Evolutionary conservation across 2,329 filamentous ascomycete species (phyloP).

Genomic region (Ceratocystis colombiana): DNA sequence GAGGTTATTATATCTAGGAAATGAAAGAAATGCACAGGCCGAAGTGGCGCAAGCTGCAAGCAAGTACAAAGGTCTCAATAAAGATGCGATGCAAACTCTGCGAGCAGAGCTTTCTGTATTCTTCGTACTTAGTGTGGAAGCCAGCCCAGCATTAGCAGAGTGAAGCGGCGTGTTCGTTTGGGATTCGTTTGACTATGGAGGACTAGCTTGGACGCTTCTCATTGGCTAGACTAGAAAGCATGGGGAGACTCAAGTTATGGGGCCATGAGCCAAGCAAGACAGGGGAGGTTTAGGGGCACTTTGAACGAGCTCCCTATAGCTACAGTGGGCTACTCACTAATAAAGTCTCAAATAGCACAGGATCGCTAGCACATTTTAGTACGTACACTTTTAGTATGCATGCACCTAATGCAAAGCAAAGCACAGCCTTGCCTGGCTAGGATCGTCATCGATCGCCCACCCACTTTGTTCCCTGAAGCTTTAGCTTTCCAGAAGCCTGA

Average conservation of each 20-base stretch:
- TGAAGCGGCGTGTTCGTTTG: conserved; percentile 21
- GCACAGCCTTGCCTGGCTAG: conserved; percentile 1
- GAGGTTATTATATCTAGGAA: too few species aligned
- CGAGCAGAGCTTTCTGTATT: neutral
- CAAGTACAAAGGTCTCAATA: neutral
- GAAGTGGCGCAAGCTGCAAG: neutral
- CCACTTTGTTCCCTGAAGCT: conserved; percentile 3
- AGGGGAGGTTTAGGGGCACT: neutral
- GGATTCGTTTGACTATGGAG: neutral
- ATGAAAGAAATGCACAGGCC: neutral
- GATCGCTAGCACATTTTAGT: neutral
- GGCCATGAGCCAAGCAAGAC: neutral
- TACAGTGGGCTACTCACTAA: neutral
- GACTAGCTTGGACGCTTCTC: neutral
- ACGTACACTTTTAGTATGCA: too few species aligned
- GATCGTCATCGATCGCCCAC: conserved; percentile 2
- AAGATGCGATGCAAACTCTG: neutral
- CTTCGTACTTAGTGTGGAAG: neutral
- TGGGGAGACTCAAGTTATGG: neutral
- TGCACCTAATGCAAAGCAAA: neutral
- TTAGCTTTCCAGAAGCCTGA: conserved; percentile 5
- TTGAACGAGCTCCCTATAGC: neutral
- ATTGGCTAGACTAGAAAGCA: neutral
- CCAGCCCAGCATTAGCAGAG: neutral
- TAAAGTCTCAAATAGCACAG: neutral